These are phyloP conservation scores for Aspergillus aculeatus DNA, from an alignment of 2,329 filamentous ascomycete genomes.

Conservation along the genomic window DNA sequence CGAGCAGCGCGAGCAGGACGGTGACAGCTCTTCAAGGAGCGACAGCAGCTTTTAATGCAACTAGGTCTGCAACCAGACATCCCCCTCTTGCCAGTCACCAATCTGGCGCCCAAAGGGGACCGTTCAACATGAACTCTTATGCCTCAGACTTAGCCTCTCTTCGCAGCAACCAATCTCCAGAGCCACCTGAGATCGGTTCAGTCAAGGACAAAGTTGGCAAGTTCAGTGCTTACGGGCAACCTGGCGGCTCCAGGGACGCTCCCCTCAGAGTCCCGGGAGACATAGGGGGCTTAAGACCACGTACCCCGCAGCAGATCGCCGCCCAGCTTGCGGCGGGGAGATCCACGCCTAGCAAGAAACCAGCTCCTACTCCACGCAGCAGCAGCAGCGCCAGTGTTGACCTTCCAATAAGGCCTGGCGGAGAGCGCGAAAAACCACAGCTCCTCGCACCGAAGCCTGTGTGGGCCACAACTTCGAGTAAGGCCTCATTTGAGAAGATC, in stretches of 20 bases:
- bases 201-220: conserved; percentile 41
- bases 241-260: conserved; percentile 10
- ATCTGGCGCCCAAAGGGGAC: conserved; percentile 17
- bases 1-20: conserved; percentile 4
- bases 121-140: conserved; percentile 21
- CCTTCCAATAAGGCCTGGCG: conserved; percentile 10
- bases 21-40: conserved; percentile 38
- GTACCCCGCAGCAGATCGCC: conserved; percentile 33
- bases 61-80: conserved; percentile 18
- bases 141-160: conserved; percentile 10
- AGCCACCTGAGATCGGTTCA: conserved; percentile 33
- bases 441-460: conserved; percentile 27
- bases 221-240: conserved; percentile 28
- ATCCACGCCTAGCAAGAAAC: conserved; percentile 22
- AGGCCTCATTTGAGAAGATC: conserved; percentile 3
- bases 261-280: conserved; percentile 15
- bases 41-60: conserved; percentile 34
- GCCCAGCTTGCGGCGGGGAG: conserved; percentile 35
- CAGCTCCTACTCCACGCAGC: neutral
- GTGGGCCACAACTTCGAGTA: conserved; percentile 15
- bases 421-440: conserved; percentile 16
- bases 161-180: conserved; percentile 22
- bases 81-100: conserved; percentile 19
- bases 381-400: conserved; percentile 4
- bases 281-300: conserved; percentile 17